Evolutionary conservation across 352 stramenopile genomes (phyloP).

Genomic region (Peronospora destructor): DNA sequence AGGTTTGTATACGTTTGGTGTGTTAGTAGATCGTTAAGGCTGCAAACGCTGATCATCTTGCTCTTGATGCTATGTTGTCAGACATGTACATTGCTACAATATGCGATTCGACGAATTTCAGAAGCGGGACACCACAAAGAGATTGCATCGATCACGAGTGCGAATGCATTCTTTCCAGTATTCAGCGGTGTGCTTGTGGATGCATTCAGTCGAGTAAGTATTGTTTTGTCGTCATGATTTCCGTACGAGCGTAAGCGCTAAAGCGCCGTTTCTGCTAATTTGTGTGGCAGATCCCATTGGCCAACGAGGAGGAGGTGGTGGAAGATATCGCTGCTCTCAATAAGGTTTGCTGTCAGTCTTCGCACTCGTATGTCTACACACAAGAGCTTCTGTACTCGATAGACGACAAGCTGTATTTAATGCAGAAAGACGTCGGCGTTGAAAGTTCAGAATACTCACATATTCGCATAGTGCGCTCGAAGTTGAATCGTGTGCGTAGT

Average conservation of each 20-base stretch:
- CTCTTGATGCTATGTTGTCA: constrained; percentile 18
- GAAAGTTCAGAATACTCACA: constrained; percentile 31
- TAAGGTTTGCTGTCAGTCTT: constrained; percentile 81
- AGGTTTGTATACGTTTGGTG: constrained; percentile 28
- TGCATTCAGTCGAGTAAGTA: constrained; percentile 57
- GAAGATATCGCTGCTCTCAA: constrained; percentile 67
- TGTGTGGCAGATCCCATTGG: constrained; percentile 62
- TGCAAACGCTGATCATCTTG: constrained; percentile 6
- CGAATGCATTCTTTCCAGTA: constrained; percentile 80
- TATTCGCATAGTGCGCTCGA: constrained; percentile 57
- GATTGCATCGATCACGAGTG: constrained; percentile 78
- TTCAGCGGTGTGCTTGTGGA: constrained; percentile 79
- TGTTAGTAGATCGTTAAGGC: background rate
- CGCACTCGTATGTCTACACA: constrained; percentile 78
- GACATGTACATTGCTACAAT: constrained; percentile 78
- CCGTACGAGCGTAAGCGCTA: background rate
- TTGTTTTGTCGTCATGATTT: background rate
- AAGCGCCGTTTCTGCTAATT: background rate
- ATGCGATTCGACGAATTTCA: constrained; percentile 80
- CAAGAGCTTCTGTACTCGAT: constrained; percentile 69
- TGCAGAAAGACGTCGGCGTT: constrained; percentile 35
- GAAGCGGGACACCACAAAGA: constrained; percentile 84
- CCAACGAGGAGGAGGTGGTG: constrained; percentile 67
- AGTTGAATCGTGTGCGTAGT: constrained; percentile 62
- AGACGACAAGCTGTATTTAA: constrained; percentile 55